Conservation (phyloP, 2,329 filamentous ascomycete species). For the Chrysoporthe deuterocubensis region DNA sequence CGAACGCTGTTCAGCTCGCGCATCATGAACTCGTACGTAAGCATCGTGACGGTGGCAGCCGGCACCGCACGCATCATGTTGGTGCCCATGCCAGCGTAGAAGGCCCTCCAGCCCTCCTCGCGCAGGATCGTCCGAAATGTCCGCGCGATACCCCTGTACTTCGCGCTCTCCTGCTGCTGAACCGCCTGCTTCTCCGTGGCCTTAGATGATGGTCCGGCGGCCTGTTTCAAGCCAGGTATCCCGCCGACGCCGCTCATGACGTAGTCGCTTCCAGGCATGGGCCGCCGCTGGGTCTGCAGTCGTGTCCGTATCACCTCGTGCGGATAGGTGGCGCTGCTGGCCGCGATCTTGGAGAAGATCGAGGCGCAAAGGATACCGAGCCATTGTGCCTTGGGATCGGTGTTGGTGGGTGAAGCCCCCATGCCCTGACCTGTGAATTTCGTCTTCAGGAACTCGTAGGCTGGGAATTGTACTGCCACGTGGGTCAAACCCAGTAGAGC, state of each 20-base stretch:
- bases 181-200: slow-evolving; percentile 29
- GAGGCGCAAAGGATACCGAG: slow-evolving; percentile 84
- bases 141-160: slow-evolving; percentile 78
- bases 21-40: slow-evolving; percentile 88
- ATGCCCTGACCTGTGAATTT: slow-evolving; percentile 89
- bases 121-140: slow-evolving; percentile 83
- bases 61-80: slow-evolving; percentile 97
- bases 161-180: slow-evolving; percentile 44
- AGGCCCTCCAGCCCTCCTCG: slow-evolving; percentile 95
- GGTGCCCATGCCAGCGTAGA: slow-evolving; percentile 96
- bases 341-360: slow-evolving; percentile 90
- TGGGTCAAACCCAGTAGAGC: slow-evolving; percentile 91
- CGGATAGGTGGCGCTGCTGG: slow-evolving; percentile 93
- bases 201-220: slow-evolving; percentile 37
- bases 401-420: slow-evolving; percentile 65
- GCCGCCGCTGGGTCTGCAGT: slow-evolving; percentile 88
- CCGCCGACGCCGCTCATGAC: slow-evolving; percentile 51
- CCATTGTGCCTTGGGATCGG: slow-evolving; percentile 70
- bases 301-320: slow-evolving; percentile 95
- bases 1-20: slow-evolving; percentile 52
- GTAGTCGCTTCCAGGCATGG: slow-evolving; percentile 59
- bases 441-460: slow-evolving; percentile 92
- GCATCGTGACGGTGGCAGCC: slow-evolving; percentile 94
- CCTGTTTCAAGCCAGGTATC: slow-evolving; percentile 45
- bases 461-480: slow-evolving; percentile 95